These are phyloP conservation scores for Salix purpurea DNA, from an alignment of 345 rosid genomes.

Conservation along the genomic window DNA sequence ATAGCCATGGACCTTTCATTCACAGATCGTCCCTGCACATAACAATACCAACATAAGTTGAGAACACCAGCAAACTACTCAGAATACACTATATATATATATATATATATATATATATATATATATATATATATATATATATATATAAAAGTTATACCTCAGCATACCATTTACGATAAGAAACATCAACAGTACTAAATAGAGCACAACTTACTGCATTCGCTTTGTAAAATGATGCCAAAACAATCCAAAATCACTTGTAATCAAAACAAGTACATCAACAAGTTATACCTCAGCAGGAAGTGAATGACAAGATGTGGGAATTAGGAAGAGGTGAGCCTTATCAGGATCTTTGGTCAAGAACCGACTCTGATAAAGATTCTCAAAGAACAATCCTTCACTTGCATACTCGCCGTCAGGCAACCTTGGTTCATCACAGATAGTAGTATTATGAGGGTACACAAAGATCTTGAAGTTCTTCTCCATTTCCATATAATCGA, in stretches of 20 bases:
- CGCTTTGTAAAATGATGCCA: no score
- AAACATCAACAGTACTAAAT: no score
- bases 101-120: no score
- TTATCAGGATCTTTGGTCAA: background rate
- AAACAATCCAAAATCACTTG: background rate
- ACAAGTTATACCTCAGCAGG: background rate
- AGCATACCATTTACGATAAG: no score
- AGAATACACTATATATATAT: no score
- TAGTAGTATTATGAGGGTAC: constrained; percentile 7
- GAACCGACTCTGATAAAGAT: constrained; percentile 13
- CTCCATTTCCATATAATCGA: constrained; percentile 51
- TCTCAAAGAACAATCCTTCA: constrained; percentile 22
- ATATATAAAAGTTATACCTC: no score
- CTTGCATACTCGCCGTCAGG: constrained; percentile 7
- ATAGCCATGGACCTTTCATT: background rate
- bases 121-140: no score
- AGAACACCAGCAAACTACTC: no score
- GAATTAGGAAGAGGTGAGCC: constrained; percentile 27
- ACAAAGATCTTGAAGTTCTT: constrained; percentile 34
- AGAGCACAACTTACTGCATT: no score
- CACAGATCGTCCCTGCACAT: constrained; percentile 3
- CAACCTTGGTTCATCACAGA: background rate
- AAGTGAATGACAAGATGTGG: constrained; percentile 1
- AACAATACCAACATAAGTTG: background rate
- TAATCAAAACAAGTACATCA: no score